Evolutionary conservation across 129 eudicot genomes (phyloP).

Genomic region (Apium graveolens): DNA sequence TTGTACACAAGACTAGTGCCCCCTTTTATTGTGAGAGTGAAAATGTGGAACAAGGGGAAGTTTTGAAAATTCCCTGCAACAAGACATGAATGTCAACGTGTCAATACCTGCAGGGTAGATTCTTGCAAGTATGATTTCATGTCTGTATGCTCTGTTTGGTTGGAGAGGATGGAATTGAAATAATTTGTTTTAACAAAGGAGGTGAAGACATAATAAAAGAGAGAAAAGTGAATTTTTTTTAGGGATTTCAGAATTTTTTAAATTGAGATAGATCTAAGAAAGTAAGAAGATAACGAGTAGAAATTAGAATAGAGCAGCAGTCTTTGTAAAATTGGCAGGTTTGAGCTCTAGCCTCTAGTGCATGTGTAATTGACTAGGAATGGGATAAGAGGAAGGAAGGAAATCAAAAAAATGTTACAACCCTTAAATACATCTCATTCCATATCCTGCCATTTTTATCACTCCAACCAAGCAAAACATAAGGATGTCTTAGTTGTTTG

Average conservation of each 20-base stretch:
- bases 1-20: not conserved
- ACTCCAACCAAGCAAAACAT: not conserved
- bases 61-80: not conserved
- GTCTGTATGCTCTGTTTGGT: not conserved
- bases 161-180: not conserved
- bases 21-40: not conserved
- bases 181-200: too few species aligned
- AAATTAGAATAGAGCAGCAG: not conserved
- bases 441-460: not conserved
- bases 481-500: not conserved
- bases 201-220: not conserved
- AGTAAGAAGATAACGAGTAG: too few species aligned
- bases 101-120: not conserved
- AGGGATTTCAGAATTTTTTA: not conserved
- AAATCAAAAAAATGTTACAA: not conserved
- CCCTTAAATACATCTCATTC: not conserved
- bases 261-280: too few species aligned
- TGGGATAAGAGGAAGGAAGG: too few species aligned
- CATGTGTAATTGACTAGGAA: not conserved
- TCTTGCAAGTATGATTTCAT: not conserved
- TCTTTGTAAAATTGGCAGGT: not conserved
- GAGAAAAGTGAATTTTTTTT: not conserved
- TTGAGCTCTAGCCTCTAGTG: not conserved
- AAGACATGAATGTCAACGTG: not conserved
- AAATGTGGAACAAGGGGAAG: not conserved